Base-by-base conservation (phyloP, 352 stramenopile species). In the Phytophthora podocarpi region DNA sequence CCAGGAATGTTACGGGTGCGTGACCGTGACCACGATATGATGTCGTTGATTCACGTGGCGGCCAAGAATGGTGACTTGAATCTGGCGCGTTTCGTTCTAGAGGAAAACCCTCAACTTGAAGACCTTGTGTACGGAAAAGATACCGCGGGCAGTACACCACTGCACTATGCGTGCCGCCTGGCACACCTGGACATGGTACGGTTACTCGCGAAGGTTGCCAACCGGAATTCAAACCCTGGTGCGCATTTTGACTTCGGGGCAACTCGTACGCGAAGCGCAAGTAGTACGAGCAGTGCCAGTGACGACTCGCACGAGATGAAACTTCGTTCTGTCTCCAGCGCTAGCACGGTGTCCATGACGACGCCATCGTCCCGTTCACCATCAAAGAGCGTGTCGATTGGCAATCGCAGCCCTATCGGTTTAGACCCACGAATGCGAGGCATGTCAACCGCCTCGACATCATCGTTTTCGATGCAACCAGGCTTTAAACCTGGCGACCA, bases 1-100 rank as follows among this genome's bases (percentile, higher is more conserved):
- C 87, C 85, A 8, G 84, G 84, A 8, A 93, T 92, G 81, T 49
- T 94, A 9, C 82, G 86, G 10, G 82, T 94, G 3, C 82, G 87
- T 36, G 87, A 96, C 31, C 82, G 82, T 45, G 63, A 69, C 21
- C 74, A 88, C 59, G 78, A 95, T 28, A 87, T 92, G 81, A 91
- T 95, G 71, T 96, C 85, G 18, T 68, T 97, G 12, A 80, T 96
- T 23, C 90, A 97, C 71, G 85, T 93, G n/a, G 90, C 89, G 0
- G 87, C 86, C 2, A 92, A 92, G 59, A 96, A 95, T 57, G 82
- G 85, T 9, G 85, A 95, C 51, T 36, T 96, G 36, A 95, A 92
- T 49, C 61, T 96, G 16, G 84, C 83, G 21, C 81, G 82, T 9
- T 96, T 95, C 45, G 76, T 97, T 37, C 59, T 93, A 3, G 85